Evolutionary conservation across 805 yeast species (phyloP).

Genomic region (Myxozyma nipponensis): DNA sequence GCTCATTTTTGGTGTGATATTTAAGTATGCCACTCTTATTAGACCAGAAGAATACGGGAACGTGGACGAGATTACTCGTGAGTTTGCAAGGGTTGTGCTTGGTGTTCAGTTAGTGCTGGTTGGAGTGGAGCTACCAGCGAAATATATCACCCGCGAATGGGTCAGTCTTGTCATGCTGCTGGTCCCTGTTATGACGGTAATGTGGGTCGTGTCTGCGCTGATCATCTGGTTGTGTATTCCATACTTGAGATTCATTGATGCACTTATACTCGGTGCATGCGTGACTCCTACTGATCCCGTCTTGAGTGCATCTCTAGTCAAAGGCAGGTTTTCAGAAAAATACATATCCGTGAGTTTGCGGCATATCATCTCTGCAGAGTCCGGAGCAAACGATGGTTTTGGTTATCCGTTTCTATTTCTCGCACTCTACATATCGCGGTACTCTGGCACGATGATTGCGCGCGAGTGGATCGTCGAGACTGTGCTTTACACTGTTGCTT

Average conservation of each 20-base stretch:
- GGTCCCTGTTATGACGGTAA: constrained; percentile 65
- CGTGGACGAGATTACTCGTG: constrained; percentile 49
- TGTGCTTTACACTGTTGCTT: constrained; percentile 57
- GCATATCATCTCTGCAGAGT: constrained; percentile 61
- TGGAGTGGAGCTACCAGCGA: constrained; percentile 68
- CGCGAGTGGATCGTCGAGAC: constrained; percentile 61
- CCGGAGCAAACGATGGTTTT: constrained; percentile 62
- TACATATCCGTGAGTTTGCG: constrained; percentile 59
- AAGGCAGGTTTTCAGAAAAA: constrained; percentile 64
- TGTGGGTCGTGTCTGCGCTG: constrained; percentile 63
- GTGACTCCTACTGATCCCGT: constrained; percentile 78
- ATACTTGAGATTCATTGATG: constrained; percentile 46
- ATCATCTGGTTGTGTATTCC: constrained; percentile 63
- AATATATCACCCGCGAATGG: constrained; percentile 61
- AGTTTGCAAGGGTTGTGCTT: constrained; percentile 58
- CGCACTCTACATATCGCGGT: constrained; percentile 51
- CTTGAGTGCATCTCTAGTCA: constrained; percentile 67
- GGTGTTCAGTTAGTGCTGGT: constrained; percentile 70
- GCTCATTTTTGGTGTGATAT: constrained; percentile 55
- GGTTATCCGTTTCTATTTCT: constrained; percentile 60
- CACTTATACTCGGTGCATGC: constrained; percentile 62
- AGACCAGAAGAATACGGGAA: constrained; percentile 50
- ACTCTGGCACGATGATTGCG: constrained; percentile 52
- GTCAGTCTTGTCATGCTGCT: constrained; percentile 53
- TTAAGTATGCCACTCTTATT: constrained; percentile 57